Conservation (phyloP, 2,329 filamentous ascomycete genomes). For the Arthrinium phaeospermum region DNA sequence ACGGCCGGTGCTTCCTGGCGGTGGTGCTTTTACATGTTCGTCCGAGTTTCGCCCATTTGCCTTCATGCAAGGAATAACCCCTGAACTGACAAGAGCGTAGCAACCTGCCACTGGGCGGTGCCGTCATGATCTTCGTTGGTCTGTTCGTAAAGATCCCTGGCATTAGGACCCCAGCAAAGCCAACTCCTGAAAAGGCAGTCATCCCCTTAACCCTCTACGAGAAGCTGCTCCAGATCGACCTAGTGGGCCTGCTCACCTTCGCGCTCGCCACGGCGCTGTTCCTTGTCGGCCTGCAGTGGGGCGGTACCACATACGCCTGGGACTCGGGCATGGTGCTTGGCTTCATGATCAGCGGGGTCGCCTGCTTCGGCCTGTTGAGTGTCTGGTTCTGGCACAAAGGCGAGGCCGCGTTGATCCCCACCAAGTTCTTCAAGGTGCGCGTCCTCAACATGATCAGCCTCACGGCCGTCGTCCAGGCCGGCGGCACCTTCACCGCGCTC, state of each 20-base stretch:
- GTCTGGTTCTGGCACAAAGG: conserved; percentile 43
- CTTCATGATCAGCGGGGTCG: conserved; percentile 49
- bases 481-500: conserved; percentile 28
- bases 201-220: conserved; percentile 39
- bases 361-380: conserved; percentile 38
- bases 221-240: conserved; percentile 53
- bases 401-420: conserved; percentile 46
- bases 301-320: conserved; percentile 46
- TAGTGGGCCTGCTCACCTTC: conserved; percentile 55
- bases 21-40: conserved; percentile 29
- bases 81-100: conserved; percentile 8
- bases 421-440: conserved; percentile 28
- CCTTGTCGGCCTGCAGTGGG: conserved; percentile 53
- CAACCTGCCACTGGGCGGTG: conserved; percentile 49
- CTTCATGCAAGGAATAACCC: too few relatives aligned
- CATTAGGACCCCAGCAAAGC: conserved; percentile 25
- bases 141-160: conserved; percentile 50
- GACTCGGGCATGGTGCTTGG: conserved; percentile 41
- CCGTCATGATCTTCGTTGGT: conserved; percentile 54
- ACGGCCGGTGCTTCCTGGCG: conserved; percentile 26
- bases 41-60: neutral
- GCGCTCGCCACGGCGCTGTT: conserved; percentile 58
- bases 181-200: conserved; percentile 33
- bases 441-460: conserved; percentile 30
- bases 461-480: conserved; percentile 31